phyloP scores from a whole-genome alignment of 2,329 filamentous ascomycete species.

The Talaromyces amestolkiae region DNA sequence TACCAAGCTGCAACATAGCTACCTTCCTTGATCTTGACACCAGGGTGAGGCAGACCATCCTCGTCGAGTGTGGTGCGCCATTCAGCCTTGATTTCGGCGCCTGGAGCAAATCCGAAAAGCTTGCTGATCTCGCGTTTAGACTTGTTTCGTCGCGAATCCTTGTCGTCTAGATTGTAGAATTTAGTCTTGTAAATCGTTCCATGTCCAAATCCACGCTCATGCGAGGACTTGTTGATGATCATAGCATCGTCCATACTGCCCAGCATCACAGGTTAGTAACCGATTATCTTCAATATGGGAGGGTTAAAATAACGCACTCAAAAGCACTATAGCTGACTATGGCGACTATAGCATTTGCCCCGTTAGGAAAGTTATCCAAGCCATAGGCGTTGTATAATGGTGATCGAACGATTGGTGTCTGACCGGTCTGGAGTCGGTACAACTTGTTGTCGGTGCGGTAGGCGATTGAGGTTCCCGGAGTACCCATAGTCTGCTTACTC shows the following conservation, averaged over 20 bases:
- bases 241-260: constrained; percentile 92
- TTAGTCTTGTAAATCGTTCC: constrained; percentile 98
- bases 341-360: constrained; percentile 89
- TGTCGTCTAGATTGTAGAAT: constrained; percentile 80
- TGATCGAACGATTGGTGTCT: constrained; percentile 88
- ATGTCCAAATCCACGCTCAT: constrained; percentile 92
- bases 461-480: constrained; percentile 76
- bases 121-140: constrained; percentile 70
- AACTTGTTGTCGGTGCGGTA: constrained; percentile 97
- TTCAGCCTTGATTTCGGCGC: constrained; percentile 66
- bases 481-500: constrained; percentile 99
- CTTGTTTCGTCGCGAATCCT: constrained; percentile 62
- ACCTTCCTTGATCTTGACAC: constrained; percentile 72
- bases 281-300: too few species aligned
- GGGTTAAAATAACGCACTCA: constrained; percentile 52
- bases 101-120: constrained; percentile 87
- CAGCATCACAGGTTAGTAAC: too few species aligned
- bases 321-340: constrained; percentile 99
- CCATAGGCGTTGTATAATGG: constrained; percentile 95
- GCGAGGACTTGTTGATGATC: constrained; percentile 97
- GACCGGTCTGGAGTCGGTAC: constrained; percentile 90
- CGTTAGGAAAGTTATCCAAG: constrained; percentile 97
- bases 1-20: constrained; percentile 88
- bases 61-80: constrained; percentile 74
- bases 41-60: constrained; percentile 81